Evolutionary conservation across 2,329 filamentous ascomycete species (phyloP), one percentile per base, ranked within the genome.

Genomic region (Hypoxylon sp.): DNA sequence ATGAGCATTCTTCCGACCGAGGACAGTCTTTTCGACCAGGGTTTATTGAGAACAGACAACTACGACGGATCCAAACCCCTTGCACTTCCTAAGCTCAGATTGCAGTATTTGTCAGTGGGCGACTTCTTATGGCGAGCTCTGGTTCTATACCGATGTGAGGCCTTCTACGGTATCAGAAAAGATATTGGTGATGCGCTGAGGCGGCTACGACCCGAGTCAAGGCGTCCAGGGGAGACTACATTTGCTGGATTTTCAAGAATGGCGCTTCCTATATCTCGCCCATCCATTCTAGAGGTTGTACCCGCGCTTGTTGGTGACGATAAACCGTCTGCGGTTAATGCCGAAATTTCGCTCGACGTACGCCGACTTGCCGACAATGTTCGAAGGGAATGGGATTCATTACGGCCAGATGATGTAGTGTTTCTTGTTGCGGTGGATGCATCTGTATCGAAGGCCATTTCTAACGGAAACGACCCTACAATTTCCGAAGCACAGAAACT

Each of bases 41-140:
- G 89, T 27, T 87, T 97, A 58, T 81, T 94, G 62, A 89, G 93
- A 64, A 95, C 95, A 62, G 94, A 98, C 75, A 86, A 85, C 6
- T 98, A 98, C 75, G 91, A 97, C 78, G 94, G 94, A 27, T 94
- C 93, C 24, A 89, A 89, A 52, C 94, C 96, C 4, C 85, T 99
- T 64, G 93, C 96, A 2, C 89, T 99, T 47, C 96, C 96, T 2
- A 99, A 99, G 78, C 82, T 98, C 50, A 99, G 98, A 74, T 83
- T 99, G 29, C 96, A 99, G 77, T 99, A 99, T 79, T 85, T 99
- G 13, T 97, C 94, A 2, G 89, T 97, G 55, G 94, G 94, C 2
- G 96, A 99, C 79, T 99, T 99, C 74, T 82, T 99, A n/a, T 99
- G 94, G 94, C 89, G 97, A 69, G 94, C 95, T 0, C 91, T 98